Base-by-base conservation (phyloP, 768 basidiomycete genomes). In the Mrakia frigida region DNA sequence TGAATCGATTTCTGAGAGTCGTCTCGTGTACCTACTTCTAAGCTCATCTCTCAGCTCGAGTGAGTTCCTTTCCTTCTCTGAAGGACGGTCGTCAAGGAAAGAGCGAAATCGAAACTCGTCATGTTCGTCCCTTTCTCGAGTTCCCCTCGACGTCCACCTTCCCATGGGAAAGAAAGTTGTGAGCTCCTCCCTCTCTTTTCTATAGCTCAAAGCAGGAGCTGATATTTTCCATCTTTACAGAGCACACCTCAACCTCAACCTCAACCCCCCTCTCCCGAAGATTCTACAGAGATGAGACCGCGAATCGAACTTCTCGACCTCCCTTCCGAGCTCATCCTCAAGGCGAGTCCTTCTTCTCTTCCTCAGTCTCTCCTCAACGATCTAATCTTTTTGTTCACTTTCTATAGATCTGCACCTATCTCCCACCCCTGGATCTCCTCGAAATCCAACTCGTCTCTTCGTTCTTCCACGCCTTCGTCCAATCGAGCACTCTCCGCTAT, bases 361-460 rank as follows among this genome's bases (percentile, higher is more conserved):
- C 23, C 25, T 14, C 21, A 2, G 11, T n/a, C 7, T 46, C 59
- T 41, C 11, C 56, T 41, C 16, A 52, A 7, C 37, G 37, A 35
- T 28, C 21, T 28, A 3, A 52, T 21, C 41, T 0, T 0, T 9
- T 25, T 37, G 31, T 23, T 39, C 46, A 39, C 63, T n/a, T n/a
- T 39, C 39, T n/a, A 3, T 43, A 76, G 75, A 53, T 76, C 68
- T 53, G 56, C 59, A 46, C 41, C 33, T 39, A 50, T 31, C 59
- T 76, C 13, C 39, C 75, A 3, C 50, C 75, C 6, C 60, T n/a
- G 16, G 69, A 76, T 37, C 70, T 76, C 9, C 70, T 71, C 28
- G 33, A 4, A 41, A 6, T 70, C 23, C 69, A 46, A 37, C 70
- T 72, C 33, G 75, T 74, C 35, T 70, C 70, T 4, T 71, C 69